Evolutionary conservation across 164 flowering plant genomes (phyloP), one percentile per base, ranked within the genome.

Genomic region (Platanus orientalis): DNA sequence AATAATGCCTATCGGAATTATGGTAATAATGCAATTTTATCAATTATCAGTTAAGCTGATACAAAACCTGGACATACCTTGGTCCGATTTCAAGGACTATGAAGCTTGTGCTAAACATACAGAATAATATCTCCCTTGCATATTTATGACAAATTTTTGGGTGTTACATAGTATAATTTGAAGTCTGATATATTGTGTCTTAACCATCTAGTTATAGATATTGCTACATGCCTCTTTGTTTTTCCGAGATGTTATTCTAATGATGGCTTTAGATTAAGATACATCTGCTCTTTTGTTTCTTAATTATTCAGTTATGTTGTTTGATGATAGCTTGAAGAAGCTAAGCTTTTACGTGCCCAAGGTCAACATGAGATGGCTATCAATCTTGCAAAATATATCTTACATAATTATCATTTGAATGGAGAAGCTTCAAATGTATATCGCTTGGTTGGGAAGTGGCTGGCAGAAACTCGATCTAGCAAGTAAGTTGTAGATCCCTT

Each of bases 401-500:
- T 85, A 30, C 70, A 90, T 71, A 76, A 80, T 67, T 80, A 72
- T 59, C 77, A 69, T 50, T 62, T 74, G 42, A 75, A 73, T 54
- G 88, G 80, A 57, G 89, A 79, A 51, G 74, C 83, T 62, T 80
- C 95, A 61, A 86, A 90, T 78, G 87, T 90, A 24, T 74, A 79
- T 76, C 98, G 98, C 54, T 73, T 94, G 78, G 84, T 87, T 73
- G 98, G 98, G 63, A 94, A 90, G 79, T 94, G 98, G 98, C 82
- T 94, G 67, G 97, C 96, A 50, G 98, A 90, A 80, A 87, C 86
- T 57, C 82, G 97, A 76, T 87, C 96, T 74, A 87, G 97, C 98
- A 90, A 87, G 98, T 94, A 61, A 77, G 70, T 71, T 42, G 19
- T 50, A 26, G 10, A 58, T 24, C n/a, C n/a, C n/a, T n/a, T 11